Conservation (phyloP, 2,329 filamentous ascomycete genomes). For the Tolypocladium tundrense region DNA sequence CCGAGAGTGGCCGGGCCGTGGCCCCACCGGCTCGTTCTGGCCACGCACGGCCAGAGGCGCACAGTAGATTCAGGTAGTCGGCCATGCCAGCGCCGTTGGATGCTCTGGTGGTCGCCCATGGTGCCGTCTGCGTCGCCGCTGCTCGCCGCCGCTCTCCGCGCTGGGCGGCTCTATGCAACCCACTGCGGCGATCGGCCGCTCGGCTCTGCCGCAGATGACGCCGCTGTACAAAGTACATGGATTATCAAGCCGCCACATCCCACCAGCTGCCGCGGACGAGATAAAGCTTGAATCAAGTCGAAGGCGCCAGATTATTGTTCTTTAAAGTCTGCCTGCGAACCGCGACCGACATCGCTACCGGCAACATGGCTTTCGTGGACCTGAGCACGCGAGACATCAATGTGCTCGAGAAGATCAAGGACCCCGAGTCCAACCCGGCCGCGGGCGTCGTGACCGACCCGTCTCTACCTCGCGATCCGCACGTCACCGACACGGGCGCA, state of each 20-base stretch:
- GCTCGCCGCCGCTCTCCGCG: neutral
- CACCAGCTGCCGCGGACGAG: neutral
- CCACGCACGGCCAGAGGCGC: neutral
- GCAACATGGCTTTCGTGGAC: constrained; percentile 34
- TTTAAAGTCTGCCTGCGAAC: neutral
- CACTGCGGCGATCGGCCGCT: neutral
- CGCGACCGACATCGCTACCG: neutral
- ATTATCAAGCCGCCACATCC: neutral
- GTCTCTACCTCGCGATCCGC: constrained; percentile 45
- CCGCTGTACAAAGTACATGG: neutral
- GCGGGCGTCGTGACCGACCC: constrained; percentile 43
- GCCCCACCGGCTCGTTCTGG: neutral
- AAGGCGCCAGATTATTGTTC: neutral
- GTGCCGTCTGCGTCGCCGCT: neutral
- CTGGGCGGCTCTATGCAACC: neutral
- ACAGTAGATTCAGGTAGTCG: constrained; percentile 1
- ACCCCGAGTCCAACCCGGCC: constrained; percentile 52
- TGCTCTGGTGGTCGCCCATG: neutral
- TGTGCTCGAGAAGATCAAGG: constrained; percentile 56
- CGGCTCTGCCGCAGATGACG: neutral
- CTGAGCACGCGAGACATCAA: constrained; percentile 50
- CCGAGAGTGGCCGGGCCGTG: constrained; percentile 26
- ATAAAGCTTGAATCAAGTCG: neutral
- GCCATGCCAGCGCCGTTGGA: neutral
- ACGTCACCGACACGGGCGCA: constrained; percentile 36